Evolutionary conservation across 805 yeast genomes (phyloP), one percentile per base, ranked within the genome.

Genomic region (Candida caryicola): DNA sequence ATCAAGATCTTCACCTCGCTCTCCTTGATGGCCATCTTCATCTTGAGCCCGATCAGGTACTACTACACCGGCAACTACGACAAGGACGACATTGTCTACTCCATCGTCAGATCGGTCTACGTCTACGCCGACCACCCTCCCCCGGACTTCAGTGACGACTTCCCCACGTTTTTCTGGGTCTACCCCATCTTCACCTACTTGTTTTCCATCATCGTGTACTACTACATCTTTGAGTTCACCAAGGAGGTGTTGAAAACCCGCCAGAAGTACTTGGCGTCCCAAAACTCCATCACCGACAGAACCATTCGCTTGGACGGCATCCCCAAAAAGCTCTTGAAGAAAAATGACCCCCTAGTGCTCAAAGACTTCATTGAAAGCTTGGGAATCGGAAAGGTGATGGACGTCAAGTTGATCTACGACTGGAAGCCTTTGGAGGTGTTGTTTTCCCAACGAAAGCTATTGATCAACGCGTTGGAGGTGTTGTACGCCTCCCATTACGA

Each of bases 241-340:
- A 60, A 64, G 12, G 61, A 59, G 37, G 74, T 79, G 23, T 66
- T 79, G 33, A 67, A 66, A 44, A 71, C 77, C 1, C 58, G 84
- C 29, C 84, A 79, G 49, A 66, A 71, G 46, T 77, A 76, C 52
- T 58, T 79, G 40, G 84, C 83, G 0, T 67, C 77, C 4, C 83
- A 79, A 50, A 68, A 76, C 55, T 73, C 82, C 13, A 62, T 79
- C 34, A 77, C 82, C 2, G 84, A 79, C 54, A 57, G 82, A 42
- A 79, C 84, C 4, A 76, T 79, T 31, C 58, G 71, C 34, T 57
- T 79, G 13, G 75, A 76, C 33, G 78, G 79, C 27, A 77, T 79
- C 14, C 84, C 84, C 1, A 57, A 55, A 29, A 54, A 61, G 27
- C 56, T 79, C 47, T 41, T 66, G 31, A 45, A 43, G 23, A 53